phyloP scores from a whole-genome alignment of 2,329 filamentous ascomycete genomes.

The Akanthomyces lecanii region DNA sequence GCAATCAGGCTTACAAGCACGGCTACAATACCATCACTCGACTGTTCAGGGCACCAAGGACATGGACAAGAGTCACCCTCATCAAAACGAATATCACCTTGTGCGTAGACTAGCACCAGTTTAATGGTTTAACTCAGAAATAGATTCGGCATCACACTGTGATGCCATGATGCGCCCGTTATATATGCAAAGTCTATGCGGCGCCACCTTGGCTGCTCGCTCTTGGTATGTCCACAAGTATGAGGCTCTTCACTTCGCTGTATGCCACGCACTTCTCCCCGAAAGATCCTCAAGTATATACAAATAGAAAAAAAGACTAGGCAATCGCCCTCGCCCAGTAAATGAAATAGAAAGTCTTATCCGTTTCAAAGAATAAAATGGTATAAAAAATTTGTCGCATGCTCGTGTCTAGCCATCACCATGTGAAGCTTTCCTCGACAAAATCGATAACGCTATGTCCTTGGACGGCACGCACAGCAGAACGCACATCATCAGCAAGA shows the following conservation, averaged over 20 bases:
- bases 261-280: not conserved
- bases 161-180: constrained; percentile 5
- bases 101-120: not conserved
- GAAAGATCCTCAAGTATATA: constrained; percentile 8
- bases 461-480: constrained; percentile 61
- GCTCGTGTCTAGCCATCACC: constrained; percentile 35
- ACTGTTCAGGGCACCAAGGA: too few relatives aligned
- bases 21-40: too few relatives aligned
- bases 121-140: not conserved
- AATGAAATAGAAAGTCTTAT: constrained; percentile 13
- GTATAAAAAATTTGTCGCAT: not conserved
- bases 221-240: constrained; percentile 1
- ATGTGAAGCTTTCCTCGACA: constrained; percentile 72
- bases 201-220: constrained; percentile 4
- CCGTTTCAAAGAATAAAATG: constrained; percentile 13
- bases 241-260: not conserved
- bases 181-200: constrained; percentile 18
- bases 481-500: constrained; percentile 70
- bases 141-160: constrained; percentile 1
- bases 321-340: constrained; percentile 1
- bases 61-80: too few relatives aligned
- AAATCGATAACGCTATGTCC: constrained; percentile 66
- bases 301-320: constrained; percentile 4
- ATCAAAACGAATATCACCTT: too few relatives aligned
- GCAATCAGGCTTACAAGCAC: too few relatives aligned